A percentile compares a stretch with the other conserved stretches of the same genome.
phyloP scores from a whole-genome alignment of 306 rosid species.

The Bauhinia variegata region DNA sequence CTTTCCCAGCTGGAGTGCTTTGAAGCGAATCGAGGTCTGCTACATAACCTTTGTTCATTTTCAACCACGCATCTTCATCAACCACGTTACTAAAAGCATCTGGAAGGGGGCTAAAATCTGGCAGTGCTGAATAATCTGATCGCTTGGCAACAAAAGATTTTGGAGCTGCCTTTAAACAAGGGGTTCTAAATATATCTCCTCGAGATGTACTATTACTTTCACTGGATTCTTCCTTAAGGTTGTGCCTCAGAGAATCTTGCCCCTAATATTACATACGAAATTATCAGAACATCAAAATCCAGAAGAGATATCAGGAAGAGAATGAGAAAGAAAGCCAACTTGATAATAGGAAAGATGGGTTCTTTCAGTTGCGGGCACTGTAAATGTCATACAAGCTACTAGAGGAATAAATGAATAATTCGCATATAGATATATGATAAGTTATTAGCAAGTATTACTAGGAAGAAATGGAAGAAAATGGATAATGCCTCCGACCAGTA shows the following conservation, averaged over 20 bases:
- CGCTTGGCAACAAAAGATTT: constrained; percentile 77
- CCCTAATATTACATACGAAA: constrained; percentile 39
- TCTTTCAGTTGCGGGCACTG: constrained; percentile 10
- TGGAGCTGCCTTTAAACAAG: constrained; percentile 68
- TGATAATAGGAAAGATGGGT: constrained; percentile 9
- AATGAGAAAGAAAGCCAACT: constrained; percentile 3
- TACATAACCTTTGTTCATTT: constrained; percentile 83
- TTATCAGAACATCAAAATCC: constrained; percentile 31
- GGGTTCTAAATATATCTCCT: constrained; percentile 74
- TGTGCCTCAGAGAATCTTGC: constrained; percentile 54
- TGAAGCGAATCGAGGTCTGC: constrained; percentile 89
- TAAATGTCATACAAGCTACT: constrained; percentile 1
- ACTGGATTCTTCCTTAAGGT: constrained; percentile 49
- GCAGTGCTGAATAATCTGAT: constrained; percentile 57
- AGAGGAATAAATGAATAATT: constrained; percentile 19
- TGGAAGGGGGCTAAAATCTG: constrained; percentile 78
- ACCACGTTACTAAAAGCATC: constrained; percentile 76
- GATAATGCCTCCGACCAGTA: neutral
- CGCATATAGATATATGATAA: neutral
- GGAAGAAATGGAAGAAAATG: neutral
- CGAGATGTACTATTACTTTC: constrained; percentile 52
- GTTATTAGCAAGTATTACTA: neutral
- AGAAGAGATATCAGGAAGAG: constrained; percentile 16
- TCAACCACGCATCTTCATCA: constrained; percentile 92
- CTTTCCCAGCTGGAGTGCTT: constrained; percentile 68